Conservation (phyloP, 176 grass and related monocot species). For the Musa troglodytarum region DNA sequence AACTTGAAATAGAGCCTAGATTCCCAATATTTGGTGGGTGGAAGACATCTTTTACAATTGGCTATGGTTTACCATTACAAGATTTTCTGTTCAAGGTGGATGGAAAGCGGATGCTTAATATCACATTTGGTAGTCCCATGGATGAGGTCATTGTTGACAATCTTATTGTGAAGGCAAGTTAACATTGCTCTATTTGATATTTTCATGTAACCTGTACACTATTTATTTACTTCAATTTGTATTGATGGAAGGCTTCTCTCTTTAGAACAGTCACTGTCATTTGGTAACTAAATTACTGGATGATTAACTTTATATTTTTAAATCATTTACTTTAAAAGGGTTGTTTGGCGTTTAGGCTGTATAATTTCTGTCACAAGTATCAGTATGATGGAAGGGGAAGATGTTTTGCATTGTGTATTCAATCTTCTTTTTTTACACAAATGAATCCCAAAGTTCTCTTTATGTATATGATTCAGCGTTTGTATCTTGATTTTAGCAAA, state of each 20-base stretch:
- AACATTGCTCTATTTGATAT: background rate
- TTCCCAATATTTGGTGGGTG: slow-evolving; percentile 99
- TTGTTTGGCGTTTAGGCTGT: background rate
- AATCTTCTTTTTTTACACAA: too few relatives aligned
- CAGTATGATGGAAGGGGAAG: background rate
- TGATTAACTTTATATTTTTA: background rate
- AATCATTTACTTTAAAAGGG: background rate
- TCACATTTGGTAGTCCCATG: slow-evolving; percentile 88
- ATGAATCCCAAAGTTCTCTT: too few relatives aligned
- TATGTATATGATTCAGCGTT: too few relatives aligned
- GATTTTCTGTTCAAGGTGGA: slow-evolving; percentile 80
- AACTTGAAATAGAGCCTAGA: slow-evolving; percentile 87
- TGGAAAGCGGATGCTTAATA: slow-evolving; percentile 80
- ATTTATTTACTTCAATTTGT: background rate
- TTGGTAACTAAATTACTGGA: background rate
- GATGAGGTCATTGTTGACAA: slow-evolving; percentile 83
- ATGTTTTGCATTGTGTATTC: background rate
- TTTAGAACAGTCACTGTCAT: background rate
- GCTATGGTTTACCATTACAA: slow-evolving; percentile 83
- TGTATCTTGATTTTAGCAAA: too few relatives aligned
- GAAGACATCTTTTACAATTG: slow-evolving; percentile 93
- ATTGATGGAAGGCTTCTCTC: background rate
- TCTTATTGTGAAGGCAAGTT: slow-evolving; percentile 63
- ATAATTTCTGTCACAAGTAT: background rate
- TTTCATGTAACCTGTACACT: background rate